Evolutionary conservation across 371 early-diverging fungal species (phyloP), one percentile per base, ranked within the genome.

Genomic region (Phascolomyces articulosus): DNA sequence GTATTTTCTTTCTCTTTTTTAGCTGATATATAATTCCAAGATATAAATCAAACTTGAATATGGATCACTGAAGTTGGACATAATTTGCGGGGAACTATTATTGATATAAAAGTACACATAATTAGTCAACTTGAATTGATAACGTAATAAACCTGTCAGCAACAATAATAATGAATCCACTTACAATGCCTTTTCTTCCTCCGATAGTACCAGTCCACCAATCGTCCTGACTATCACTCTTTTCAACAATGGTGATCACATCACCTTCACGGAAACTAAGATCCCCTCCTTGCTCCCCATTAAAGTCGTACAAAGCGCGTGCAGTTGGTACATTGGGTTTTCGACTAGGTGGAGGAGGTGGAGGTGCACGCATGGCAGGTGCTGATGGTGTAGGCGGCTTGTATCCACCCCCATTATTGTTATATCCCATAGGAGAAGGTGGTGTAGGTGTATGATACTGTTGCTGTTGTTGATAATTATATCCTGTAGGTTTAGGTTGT

Each of bases 201-300:
- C 87, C 80, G 27, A 83, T 73, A 53, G 60, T 79, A 16, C 94
- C 95, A 26, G 83, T 84, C 95, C 95, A 93, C 95, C 94, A 94
- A 70, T 90, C 91, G 59, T 93, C 83, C 20, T 75, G 78, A 49
- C 82, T 85, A 8, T 87, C 86, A 0, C 87, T 87, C 54, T 84
- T 81, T 57, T 88, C 80, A 28, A 79, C 65, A 28, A 95, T 80
- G 0, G 78, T 85, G 64, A 95, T 92, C 11, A 90, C 64, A 72
- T 95, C 94, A 13, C 90, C 91, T 70, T 86, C 85, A 40, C 71
- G 79, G 71, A 95, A 93, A 26, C 80, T 70, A 40, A 95, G 69
- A 68, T 95, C 94, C 21, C 87, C 92, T 0, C 73, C 72, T 68
- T 91, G 86, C 61, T 89, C 81, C 0, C 89, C 90, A 29, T 63